phyloP scores from a whole-genome alignment of 495 filamentous ascomycete species.

The Xylaria grammica region DNA sequence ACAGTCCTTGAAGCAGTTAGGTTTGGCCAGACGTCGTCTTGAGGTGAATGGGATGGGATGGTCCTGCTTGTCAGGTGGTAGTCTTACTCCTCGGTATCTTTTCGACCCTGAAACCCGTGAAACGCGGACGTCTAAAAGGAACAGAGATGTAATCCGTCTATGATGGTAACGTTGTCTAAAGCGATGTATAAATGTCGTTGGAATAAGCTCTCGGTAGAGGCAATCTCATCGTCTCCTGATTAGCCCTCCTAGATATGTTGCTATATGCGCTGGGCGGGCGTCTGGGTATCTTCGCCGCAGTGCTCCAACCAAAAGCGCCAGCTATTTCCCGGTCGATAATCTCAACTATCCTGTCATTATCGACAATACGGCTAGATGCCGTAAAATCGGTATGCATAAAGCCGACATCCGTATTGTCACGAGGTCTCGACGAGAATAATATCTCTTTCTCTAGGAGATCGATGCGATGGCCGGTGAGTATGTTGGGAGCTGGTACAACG shows the following conservation, averaged over 20 bases:
- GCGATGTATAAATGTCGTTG: background rate
- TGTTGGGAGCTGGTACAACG: constrained; percentile 44
- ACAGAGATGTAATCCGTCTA: too few relatives aligned
- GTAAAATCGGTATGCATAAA: constrained; percentile 55
- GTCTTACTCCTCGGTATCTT: too few relatives aligned
- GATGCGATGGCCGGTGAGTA: constrained; percentile 42
- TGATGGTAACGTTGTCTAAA: background rate
- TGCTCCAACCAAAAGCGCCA: constrained; percentile 52
- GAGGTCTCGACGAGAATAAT: constrained; percentile 35
- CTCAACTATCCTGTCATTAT: constrained; percentile 49
- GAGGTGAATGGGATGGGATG: background rate
- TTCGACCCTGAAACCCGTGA: background rate
- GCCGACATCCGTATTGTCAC: constrained; percentile 40
- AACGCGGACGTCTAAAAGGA: background rate
- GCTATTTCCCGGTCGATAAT: constrained; percentile 56
- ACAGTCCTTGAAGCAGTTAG: background rate
- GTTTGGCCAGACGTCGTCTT: background rate
- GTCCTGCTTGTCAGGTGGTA: too few relatives aligned
- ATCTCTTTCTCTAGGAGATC: constrained; percentile 36
- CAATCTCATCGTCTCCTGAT: background rate
- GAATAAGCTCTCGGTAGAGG: background rate
- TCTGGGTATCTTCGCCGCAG: constrained; percentile 42
- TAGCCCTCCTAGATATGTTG: background rate
- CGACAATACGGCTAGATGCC: constrained; percentile 47
- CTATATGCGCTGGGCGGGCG: background rate